Conservation (phyloP, 2,329 filamentous ascomycete species). For the Arthrobotrys conoides region DNA sequence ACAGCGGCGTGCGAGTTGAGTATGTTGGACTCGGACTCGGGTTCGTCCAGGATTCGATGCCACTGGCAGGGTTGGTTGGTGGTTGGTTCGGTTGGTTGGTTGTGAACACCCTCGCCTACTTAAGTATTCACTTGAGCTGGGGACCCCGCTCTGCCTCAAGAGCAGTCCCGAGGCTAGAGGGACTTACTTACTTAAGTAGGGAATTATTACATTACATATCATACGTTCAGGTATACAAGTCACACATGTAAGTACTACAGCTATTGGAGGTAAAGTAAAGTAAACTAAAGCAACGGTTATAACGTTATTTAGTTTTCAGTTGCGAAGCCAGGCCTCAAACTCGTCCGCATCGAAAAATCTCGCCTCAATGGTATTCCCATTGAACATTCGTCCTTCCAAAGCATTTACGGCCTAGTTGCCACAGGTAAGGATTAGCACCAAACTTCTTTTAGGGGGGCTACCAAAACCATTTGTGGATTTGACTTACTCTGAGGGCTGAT, state of each 20-base stretch:
- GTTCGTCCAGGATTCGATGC: constrained; percentile 8
- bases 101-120: background rate
- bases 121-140: too few species aligned
- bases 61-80: constrained; percentile 5
- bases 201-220: too few species aligned
- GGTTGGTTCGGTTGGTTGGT: constrained; percentile 12
- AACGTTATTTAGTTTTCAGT: constrained; percentile 32
- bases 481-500: constrained; percentile 83
- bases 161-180: too few species aligned
- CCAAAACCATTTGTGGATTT: background rate
- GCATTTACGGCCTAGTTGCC: constrained; percentile 83
- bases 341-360: constrained; percentile 85
- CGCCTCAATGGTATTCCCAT: constrained; percentile 85
- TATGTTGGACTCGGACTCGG: background rate
- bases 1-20: too few species aligned
- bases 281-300: background rate
- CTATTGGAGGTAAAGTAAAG: too few species aligned
- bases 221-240: too few species aligned
- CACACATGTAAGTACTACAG: background rate
- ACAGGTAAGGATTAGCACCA: constrained; percentile 60
- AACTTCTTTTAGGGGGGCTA: background rate
- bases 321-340: constrained; percentile 74
- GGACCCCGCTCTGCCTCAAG: too few species aligned
- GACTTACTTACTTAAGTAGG: too few species aligned
- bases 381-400: constrained; percentile 87